Evolutionary conservation across 805 yeast species (phyloP), one percentile per base, ranked within the genome.

Genomic region (Candida caryicola): DNA sequence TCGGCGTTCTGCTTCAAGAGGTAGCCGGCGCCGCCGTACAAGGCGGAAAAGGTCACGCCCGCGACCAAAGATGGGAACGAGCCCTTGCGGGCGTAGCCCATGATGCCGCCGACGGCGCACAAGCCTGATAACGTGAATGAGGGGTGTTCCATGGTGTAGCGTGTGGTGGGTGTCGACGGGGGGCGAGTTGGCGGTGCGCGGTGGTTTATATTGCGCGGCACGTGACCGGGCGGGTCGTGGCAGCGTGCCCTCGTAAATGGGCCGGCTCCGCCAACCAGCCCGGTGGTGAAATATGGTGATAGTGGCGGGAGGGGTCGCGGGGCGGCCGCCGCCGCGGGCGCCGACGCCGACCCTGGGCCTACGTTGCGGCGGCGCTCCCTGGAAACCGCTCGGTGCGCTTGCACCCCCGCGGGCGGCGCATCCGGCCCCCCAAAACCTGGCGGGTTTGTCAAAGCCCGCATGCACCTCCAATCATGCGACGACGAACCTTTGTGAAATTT

Each of bases 41-140:
- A 54, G 2, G 75, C 66, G 10, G 84, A 71, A 45, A 85, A 67
- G 1, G 79, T 61, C 7, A 76, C 46, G 28, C 97, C 97, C 1
- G 91, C 95, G 33, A 79, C 64, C 38, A 90, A 70, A 0, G 96
- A 87, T 16, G 95, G 95, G 26, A 82, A 54, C 2, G 95, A 85
- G 9, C 82, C 76, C 50, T 84, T 83, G 48, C 73, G 76, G 62
- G 63, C 52, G 60, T 66, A 85, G 28, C 93, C 93, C 62, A 79
- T 74, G 28, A 76, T 46, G 34, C 93, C 95, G 37, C 93, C 93
- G 37, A 77, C 57, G 38, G 82, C 71, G 51, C 84, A 71, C 45
- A 84, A 73, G 10, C 81, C 85, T 17, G 88, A 77, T 50, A 85
- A 71, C 15, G 90, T 80, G 50, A 70, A 77, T 37, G 87, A 79